These are phyloP conservation scores for Epichloe uncinata DNA, from an alignment of 2,329 filamentous ascomycete genomes.

Conservation along the genomic window DNA sequence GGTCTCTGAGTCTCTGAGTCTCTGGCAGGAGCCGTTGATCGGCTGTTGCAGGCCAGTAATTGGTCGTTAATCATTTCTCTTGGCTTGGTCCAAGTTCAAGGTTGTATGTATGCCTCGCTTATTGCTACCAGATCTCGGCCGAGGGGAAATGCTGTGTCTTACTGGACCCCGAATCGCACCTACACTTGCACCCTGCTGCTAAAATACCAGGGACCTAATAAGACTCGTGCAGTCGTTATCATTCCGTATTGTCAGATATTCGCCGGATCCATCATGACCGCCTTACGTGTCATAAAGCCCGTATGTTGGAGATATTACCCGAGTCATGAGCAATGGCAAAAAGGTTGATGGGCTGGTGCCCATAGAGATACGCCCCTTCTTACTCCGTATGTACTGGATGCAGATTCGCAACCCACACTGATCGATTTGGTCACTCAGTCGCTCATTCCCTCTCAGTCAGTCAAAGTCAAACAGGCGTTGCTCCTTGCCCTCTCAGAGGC, in stretches of 20 bases:
- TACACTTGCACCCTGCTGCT: background rate
- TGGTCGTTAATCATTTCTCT: background rate
- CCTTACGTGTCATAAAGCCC: background rate
- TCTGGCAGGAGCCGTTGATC: background rate
- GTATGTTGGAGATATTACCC: background rate
- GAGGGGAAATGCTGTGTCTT: conserved; percentile 1
- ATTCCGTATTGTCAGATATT: background rate
- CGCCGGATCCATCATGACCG: background rate
- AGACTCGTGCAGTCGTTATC: background rate
- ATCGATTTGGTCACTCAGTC: background rate
- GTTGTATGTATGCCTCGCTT: background rate
- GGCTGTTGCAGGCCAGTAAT: background rate
- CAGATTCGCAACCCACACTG: background rate
- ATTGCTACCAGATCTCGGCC: conserved; percentile 6
- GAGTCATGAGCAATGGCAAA: background rate
- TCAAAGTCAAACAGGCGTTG: background rate
- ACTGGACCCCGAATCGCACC: background rate
- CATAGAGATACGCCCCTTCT: background rate
- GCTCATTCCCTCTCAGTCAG: background rate
- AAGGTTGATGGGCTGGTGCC: background rate
- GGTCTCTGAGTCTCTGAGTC: no score
- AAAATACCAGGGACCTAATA: background rate
- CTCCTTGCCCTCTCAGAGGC: background rate
- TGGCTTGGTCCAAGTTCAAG: background rate
- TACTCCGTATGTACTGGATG: no score